These are phyloP conservation scores for Jatropha curcas DNA, from an alignment of 345 rosid species.

Conservation along the genomic window DNA sequence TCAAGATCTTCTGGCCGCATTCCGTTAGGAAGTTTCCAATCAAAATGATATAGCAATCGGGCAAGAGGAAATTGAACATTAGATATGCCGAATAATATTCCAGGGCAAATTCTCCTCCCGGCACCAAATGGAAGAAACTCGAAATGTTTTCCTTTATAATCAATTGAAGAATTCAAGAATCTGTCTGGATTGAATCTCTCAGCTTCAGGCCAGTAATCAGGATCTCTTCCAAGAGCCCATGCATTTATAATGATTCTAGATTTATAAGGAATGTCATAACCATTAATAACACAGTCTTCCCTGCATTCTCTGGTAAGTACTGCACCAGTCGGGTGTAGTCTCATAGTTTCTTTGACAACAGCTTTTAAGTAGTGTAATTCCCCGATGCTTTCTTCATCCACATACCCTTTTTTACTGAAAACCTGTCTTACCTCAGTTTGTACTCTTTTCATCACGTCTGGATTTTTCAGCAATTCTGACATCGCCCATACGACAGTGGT, in stretches of 20 bases:
- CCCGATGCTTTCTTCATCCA: not conserved
- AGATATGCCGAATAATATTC: too few species aligned
- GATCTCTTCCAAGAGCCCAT: slow-evolving; percentile 1
- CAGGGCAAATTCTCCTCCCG: too few species aligned
- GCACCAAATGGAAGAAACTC: too few species aligned
- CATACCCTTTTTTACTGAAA: not conserved
- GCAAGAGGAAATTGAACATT: too few species aligned
- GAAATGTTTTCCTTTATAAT: too few species aligned
- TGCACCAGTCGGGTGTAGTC: slow-evolving; percentile 14
- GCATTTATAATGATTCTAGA: not conserved
- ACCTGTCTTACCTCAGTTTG: slow-evolving; percentile 8
- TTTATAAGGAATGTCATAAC: too few species aligned
- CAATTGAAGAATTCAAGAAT: too few species aligned
- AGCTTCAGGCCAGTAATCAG: not conserved
- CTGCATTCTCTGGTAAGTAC: slow-evolving; percentile 1
- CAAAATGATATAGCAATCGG: too few species aligned
- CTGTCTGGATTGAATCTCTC: too few species aligned
- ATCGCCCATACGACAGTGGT: slow-evolving; percentile 7
- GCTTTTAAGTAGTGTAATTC: slow-evolving; percentile 11
- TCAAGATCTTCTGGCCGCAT: too few species aligned
- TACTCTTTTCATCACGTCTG: slow-evolving; percentile 10
- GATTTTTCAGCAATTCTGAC: slow-evolving; percentile 10
- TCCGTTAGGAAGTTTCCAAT: too few species aligned
- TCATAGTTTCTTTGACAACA: slow-evolving; percentile 9
- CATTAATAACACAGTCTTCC: too few species aligned